A percentile compares a stretch with the other conserved stretches of the same genome.
Evolutionary conservation across 2,329 filamentous ascomycete species (phyloP).

Genomic region (Botrytis aclada): DNA sequence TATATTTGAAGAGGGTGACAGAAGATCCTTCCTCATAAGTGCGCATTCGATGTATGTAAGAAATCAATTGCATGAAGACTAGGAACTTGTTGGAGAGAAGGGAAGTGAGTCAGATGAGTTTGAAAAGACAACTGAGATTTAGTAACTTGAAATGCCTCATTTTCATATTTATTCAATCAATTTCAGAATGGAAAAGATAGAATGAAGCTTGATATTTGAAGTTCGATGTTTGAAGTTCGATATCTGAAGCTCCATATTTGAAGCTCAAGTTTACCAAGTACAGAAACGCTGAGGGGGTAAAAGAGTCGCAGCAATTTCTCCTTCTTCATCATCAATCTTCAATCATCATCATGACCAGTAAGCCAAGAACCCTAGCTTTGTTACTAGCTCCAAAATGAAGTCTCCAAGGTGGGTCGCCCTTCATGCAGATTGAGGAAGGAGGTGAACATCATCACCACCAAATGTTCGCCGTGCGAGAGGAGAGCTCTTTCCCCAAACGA

Average conservation of each 20-base stretch:
- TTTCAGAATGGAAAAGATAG: neutral
- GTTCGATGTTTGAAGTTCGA: neutral
- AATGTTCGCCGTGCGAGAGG: neutral
- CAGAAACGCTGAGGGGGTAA: neutral
- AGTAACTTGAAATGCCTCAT: neutral
- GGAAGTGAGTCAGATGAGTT: neutral
- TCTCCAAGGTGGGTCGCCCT: neutral
- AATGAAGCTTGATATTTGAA: neutral
- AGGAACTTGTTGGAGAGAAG: neutral
- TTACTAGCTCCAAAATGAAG: neutral
- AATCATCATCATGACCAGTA: neutral
- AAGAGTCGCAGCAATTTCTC: neutral
- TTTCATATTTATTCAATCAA: neutral
- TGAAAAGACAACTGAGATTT: neutral
- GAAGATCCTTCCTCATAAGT: neutral
- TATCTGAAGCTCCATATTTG: neutral
- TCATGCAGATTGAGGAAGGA: neutral
- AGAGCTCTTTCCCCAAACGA: neutral
- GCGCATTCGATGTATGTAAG: neutral
- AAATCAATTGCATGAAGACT: fast-evolving
- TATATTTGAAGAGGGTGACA: fast-evolving
- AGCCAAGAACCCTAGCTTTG: neutral
- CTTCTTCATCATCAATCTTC: neutral
- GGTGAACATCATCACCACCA: neutral
- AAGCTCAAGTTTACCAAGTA: neutral